phyloP scores from a whole-genome alignment of 2,329 filamentous ascomycete genomes.

The Ophiocordyceps camponoti-floridani region DNA sequence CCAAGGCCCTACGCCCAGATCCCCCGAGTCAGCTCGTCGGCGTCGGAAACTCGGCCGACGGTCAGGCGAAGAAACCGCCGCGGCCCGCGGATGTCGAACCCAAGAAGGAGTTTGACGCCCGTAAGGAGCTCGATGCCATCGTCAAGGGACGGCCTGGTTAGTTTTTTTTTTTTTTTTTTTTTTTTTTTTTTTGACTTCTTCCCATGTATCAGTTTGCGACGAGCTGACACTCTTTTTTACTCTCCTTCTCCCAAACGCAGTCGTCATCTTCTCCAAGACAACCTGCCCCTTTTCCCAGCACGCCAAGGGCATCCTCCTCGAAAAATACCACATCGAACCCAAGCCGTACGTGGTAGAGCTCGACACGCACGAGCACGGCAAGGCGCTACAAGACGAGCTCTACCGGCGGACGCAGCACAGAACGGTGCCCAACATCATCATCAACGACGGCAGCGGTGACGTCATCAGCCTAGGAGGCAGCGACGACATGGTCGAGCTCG shows the following conservation, averaged over 20 bases:
- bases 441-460: constrained; percentile 41
- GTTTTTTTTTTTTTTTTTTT: too few relatives aligned
- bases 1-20: constrained; percentile 46
- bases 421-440: constrained; percentile 83
- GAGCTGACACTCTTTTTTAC: too few relatives aligned
- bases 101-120: constrained; percentile 43
- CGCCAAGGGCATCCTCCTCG: constrained; percentile 71
- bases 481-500: constrained; percentile 64
- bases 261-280: constrained; percentile 90
- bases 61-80: constrained; percentile 22
- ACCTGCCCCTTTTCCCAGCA: constrained; percentile 77
- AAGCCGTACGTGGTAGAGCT: constrained; percentile 79
- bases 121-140: constrained; percentile 58
- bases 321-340: constrained; percentile 70
- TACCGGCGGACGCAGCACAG: constrained; percentile 55
- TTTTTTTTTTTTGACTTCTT: constrained; percentile 6
- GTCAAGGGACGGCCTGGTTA: constrained; percentile 71
- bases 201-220: background rate
- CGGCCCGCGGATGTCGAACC: constrained; percentile 21
- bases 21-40: constrained; percentile 38
- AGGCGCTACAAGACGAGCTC: constrained; percentile 53
- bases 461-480: constrained; percentile 69
- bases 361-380: constrained; percentile 61
- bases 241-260: constrained; percentile 26
- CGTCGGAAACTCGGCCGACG: constrained; percentile 36